Evolutionary conservation across 2,329 filamentous ascomycete genomes (phyloP).

Genomic region (Botrytis squamosa): DNA sequence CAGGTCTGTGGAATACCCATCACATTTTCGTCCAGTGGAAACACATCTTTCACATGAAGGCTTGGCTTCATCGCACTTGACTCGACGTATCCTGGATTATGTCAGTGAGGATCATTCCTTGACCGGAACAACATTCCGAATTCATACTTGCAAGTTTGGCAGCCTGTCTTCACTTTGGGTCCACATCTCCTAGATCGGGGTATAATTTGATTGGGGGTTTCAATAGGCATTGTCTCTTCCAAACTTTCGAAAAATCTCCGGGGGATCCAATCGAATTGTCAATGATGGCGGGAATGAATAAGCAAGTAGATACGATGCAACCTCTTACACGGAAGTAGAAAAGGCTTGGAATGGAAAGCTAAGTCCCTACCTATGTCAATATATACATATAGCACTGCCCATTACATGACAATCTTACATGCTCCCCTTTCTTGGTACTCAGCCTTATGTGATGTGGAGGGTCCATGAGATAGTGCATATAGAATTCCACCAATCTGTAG

Average conservation of each 20-base stretch:
- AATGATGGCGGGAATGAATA: not conserved
- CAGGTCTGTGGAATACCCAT: constrained; percentile 21
- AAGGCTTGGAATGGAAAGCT: not conserved
- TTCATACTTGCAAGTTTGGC: constrained; percentile 22
- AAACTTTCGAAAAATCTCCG: not conserved
- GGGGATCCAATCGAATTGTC: not conserved
- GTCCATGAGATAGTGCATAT: not conserved
- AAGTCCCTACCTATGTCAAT: not conserved
- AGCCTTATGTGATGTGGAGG: not conserved
- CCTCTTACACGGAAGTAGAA: not conserved
- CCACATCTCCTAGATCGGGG: constrained; percentile 11
- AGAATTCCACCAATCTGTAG: not conserved
- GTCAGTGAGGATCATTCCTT: not conserved
- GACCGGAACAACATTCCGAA: not conserved
- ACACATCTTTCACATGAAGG: constrained; percentile 23
- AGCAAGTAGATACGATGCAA: constrained; percentile 6
- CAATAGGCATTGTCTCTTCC: not conserved
- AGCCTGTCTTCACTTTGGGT: constrained; percentile 20
- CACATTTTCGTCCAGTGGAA: constrained; percentile 22
- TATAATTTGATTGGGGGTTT: not conserved
- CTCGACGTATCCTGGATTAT: constrained; percentile 22
- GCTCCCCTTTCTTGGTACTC: not conserved
- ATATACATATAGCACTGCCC: not conserved
- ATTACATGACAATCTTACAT: not conserved
- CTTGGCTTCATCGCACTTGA: constrained; percentile 26